Evolutionary conservation across 2,329 filamentous ascomycete genomes (phyloP).

Genomic region (Magnaporthiopsis rhizophila): DNA sequence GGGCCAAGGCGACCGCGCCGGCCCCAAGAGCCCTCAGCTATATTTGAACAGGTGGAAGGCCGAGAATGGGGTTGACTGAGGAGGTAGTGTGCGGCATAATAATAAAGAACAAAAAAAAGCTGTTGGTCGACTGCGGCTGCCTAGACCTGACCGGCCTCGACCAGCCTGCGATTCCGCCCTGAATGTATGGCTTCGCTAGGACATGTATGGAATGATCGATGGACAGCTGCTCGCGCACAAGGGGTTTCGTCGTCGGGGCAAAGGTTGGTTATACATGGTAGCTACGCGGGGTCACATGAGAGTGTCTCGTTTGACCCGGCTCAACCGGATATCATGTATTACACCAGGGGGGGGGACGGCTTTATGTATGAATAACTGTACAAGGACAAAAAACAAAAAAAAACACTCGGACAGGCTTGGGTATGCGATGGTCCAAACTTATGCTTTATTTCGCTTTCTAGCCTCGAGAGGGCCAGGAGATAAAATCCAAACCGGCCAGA

Average conservation of each 20-base stretch:
- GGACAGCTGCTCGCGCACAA: not conserved
- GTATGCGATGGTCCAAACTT: not conserved
- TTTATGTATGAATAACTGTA: not conserved
- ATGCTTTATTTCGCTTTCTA: not conserved
- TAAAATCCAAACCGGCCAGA: not conserved
- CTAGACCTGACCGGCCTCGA: not conserved
- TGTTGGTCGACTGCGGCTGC: not conserved
- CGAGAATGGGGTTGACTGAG: slow-evolving; percentile 55
- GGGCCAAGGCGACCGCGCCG: slow-evolving; percentile 42
- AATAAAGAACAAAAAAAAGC: not conserved
- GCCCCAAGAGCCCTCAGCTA: slow-evolving; percentile 51
- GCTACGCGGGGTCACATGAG: too few relatives aligned
- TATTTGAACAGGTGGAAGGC: slow-evolving; percentile 61
- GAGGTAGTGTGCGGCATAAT: not conserved
- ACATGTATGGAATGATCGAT: not conserved
- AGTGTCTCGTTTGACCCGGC: not conserved
- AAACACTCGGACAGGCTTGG: not conserved
- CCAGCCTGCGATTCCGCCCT: not conserved
- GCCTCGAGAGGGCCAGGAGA: not conserved
- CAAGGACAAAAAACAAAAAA: not conserved
- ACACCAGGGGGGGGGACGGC: not conserved
- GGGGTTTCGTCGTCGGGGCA: not conserved
- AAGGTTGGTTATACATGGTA: not conserved
- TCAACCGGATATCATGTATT: not conserved
- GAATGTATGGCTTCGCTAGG: not conserved